These are phyloP conservation scores for Phytophthora lateralis DNA, from an alignment of 352 stramenopile genomes.

Conservation along the genomic window DNA sequence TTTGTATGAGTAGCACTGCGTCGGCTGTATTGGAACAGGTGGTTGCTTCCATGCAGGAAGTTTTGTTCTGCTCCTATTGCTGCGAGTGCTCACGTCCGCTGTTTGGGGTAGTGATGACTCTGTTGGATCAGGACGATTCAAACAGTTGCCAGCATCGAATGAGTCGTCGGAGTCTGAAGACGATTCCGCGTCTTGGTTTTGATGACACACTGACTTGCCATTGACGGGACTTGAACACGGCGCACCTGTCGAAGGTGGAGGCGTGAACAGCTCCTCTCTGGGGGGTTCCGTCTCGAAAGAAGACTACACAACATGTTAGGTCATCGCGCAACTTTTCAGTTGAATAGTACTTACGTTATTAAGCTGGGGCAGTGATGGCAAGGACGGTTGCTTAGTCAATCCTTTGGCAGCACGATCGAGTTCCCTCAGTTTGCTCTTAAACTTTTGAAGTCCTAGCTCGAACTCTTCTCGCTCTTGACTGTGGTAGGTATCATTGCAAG, in stretches of 20 bases:
- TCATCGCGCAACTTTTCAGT: background rate
- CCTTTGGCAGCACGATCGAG: slow-evolving; percentile 68
- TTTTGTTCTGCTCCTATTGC: slow-evolving; percentile 29
- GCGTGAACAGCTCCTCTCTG: background rate
- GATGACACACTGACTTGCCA: background rate
- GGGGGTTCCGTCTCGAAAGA: slow-evolving; percentile 2
- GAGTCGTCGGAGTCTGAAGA: slow-evolving; percentile 16
- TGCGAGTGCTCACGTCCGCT: background rate
- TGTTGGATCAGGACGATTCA: background rate
- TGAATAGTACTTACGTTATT: slow-evolving; percentile 11
- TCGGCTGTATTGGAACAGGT: slow-evolving; percentile 59
- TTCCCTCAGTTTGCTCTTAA: slow-evolving; percentile 66
- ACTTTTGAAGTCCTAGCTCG: slow-evolving; percentile 52
- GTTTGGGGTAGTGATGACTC: background rate
- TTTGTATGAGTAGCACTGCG: slow-evolving; percentile 58
- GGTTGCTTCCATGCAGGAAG: slow-evolving; percentile 60
- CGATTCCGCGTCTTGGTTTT: slow-evolving; percentile 14
- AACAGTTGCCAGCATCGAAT: background rate
- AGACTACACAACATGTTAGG: slow-evolving; percentile 2
- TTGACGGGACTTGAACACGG: slow-evolving; percentile 9
- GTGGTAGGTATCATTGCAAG: background rate
- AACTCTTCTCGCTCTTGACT: slow-evolving; percentile 62
- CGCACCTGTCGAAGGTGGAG: background rate
- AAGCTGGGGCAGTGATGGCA: slow-evolving; percentile 3
- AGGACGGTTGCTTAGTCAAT: slow-evolving; percentile 20